Evolutionary conservation across 805 yeast genomes (phyloP).

Genomic region (Naumovozyma castellii): DNA sequence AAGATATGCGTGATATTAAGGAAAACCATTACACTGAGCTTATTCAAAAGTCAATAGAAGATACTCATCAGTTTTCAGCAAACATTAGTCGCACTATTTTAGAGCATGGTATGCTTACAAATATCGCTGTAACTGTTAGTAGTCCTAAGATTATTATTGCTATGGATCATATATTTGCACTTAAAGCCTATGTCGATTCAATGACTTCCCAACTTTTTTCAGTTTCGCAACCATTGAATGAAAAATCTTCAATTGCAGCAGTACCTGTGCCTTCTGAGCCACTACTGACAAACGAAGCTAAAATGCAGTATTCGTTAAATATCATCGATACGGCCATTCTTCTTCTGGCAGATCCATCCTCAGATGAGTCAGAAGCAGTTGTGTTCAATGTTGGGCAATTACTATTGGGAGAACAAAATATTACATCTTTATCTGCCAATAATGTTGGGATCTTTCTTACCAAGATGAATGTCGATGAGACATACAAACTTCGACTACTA

Average conservation of each 20-base stretch:
- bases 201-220: too few species aligned
- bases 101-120: constrained; percentile 34
- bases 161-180: constrained; percentile 71
- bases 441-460: constrained; percentile 83
- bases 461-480: constrained; percentile 58
- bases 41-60: constrained; percentile 58
- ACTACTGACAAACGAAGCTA: constrained; percentile 2
- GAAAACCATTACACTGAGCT: constrained; percentile 71
- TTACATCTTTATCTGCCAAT: constrained; percentile 55
- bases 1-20: constrained; percentile 55
- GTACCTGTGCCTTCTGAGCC: neutral
- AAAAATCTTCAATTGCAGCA: neutral
- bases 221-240: too few species aligned
- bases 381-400: constrained; percentile 83
- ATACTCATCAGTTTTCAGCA: constrained; percentile 63
- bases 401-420: constrained; percentile 56
- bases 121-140: constrained; percentile 56
- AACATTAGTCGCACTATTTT: constrained; percentile 37
- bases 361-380: constrained; percentile 67
- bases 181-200: constrained; percentile 42
- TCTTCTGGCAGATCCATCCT: constrained; percentile 69
- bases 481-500: constrained; percentile 56
- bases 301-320: constrained; percentile 50
- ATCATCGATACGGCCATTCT: constrained; percentile 69
- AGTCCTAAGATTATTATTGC: constrained; percentile 78